These are phyloP conservation scores for Phytophthora kernoviae DNA, from an alignment of 352 stramenopile species.

Conservation along the genomic window DNA sequence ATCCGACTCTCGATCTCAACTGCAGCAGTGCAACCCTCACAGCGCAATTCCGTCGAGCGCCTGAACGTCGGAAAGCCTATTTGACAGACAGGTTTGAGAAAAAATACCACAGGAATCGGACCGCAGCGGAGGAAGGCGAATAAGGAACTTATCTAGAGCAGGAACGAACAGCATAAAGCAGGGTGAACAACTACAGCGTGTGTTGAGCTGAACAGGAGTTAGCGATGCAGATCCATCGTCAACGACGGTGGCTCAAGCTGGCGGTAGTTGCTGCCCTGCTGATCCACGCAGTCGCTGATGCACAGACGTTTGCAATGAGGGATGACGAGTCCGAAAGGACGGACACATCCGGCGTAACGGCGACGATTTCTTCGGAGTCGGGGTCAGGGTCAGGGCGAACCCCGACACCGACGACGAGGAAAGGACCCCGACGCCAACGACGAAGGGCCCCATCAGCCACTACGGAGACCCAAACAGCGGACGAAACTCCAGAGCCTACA, in stretches of 20 bases:
- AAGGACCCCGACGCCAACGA: constrained; percentile 13
- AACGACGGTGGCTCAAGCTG: constrained; percentile 29
- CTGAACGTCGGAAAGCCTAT: constrained; percentile 2
- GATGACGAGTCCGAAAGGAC: constrained; percentile 12
- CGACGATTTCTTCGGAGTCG: not conserved
- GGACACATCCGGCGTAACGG: not conserved
- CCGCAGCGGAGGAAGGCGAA: too few species aligned
- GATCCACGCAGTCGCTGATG: constrained; percentile 1
- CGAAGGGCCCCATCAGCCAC: not conserved
- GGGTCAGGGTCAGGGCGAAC: constrained; percentile 4
- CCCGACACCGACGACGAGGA: constrained; percentile 15
- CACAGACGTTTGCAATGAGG: constrained; percentile 32
- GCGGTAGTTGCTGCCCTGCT: constrained; percentile 12
- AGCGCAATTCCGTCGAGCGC: constrained; percentile 26
- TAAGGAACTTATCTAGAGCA: not conserved
- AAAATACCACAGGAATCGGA: too few species aligned
- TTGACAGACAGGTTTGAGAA: not conserved
- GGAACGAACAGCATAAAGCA: constrained; percentile 1
- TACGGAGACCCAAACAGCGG: too few species aligned
- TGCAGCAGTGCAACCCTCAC: constrained; percentile 7
- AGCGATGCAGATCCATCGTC: constrained; percentile 29
- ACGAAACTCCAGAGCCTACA: too few species aligned
- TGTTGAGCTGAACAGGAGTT: not conserved
- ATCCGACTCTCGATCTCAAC: constrained; percentile 28
- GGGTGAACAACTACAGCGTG: not conserved